A percentile compares a stretch with the other conserved stretches of the same genome.
phyloP scores from a whole-genome alignment of 768 basidiomycete genomes.

The Kwoniella sp. region DNA sequence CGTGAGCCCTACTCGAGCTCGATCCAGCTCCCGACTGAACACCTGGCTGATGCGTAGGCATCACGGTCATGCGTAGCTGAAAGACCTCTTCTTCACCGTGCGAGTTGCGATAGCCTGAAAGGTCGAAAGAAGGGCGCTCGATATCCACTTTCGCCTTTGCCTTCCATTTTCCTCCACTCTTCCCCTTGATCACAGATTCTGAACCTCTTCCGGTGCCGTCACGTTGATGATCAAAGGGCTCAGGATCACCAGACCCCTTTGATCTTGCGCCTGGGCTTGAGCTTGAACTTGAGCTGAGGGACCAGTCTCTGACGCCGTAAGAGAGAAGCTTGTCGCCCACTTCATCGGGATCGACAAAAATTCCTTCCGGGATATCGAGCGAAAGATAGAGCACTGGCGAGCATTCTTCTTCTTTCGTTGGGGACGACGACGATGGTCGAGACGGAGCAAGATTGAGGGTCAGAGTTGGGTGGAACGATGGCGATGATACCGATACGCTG shows the following conservation, averaged over 20 bases:
- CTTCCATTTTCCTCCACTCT: background rate
- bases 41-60: background rate
- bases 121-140: conserved; percentile 14
- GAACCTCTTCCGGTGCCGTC: background rate
- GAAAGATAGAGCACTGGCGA: background rate
- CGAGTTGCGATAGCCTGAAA: background rate
- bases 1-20: background rate
- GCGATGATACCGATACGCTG: background rate
- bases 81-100: background rate
- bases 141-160: conserved; percentile 15
- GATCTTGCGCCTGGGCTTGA: too few species aligned
- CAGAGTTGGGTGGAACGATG: conserved; percentile 19
- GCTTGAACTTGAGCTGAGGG: background rate
- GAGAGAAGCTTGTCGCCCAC: conserved; percentile 10
- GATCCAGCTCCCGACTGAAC: background rate
- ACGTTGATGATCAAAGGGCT: background rate
- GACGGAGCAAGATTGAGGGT: background rate
- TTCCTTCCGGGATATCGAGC: conserved; percentile 27
- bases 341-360: conserved; percentile 41
- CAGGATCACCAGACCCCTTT: background rate
- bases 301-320: background rate
- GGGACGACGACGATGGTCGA: conserved; percentile 20
- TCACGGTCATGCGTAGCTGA: background rate
- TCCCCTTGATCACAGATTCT: background rate
- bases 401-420: background rate